phyloP scores from a whole-genome alignment of 2,329 filamentous ascomycete genomes.

The Curvularia eragrostidis region DNA sequence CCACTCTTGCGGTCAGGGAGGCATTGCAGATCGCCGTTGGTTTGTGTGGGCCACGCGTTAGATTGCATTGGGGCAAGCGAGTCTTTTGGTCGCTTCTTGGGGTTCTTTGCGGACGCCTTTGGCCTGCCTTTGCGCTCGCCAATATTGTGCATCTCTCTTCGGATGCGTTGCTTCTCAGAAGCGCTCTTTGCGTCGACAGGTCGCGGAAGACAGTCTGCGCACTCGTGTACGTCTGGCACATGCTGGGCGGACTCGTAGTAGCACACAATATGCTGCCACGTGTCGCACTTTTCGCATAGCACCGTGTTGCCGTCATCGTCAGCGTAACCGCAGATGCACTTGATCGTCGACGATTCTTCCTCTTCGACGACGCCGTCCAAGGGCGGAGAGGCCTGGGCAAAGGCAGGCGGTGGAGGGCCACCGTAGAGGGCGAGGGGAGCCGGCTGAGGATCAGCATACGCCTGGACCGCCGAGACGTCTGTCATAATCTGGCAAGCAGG shows the following conservation, averaged over 20 bases:
- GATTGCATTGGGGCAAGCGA: constrained; percentile 62
- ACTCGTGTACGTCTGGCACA: constrained; percentile 80
- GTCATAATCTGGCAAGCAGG: constrained; percentile 51
- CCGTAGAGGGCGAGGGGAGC: constrained; percentile 44
- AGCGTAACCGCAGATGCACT: constrained; percentile 92
- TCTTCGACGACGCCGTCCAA: constrained; percentile 59
- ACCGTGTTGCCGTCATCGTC: constrained; percentile 99
- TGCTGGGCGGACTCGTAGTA: constrained; percentile 81
- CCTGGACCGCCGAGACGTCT: constrained; percentile 51
- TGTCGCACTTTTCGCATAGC: constrained; percentile 93
- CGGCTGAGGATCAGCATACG: constrained; percentile 54
- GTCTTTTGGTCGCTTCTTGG: constrained; percentile 88
- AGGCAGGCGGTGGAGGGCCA: constrained; percentile 41
- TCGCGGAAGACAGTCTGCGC: constrained; percentile 85
- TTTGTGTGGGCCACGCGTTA: constrained; percentile 68
- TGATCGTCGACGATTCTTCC: constrained; percentile 91
- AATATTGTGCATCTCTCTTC: constrained; percentile 65
- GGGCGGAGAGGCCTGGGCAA: constrained; percentile 45
- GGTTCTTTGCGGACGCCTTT: constrained; percentile 80
- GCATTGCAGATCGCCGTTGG: constrained; percentile 63
- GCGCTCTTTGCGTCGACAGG: constrained; percentile 76
- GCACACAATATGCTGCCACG: constrained; percentile 98
- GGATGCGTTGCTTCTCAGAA: constrained; percentile 71
- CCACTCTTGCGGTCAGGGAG: constrained; percentile 57
- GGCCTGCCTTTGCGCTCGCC: constrained; percentile 69